Percentiles rank a stretch among this genome's conserved stretches.
Conservation (phyloP, 2,329 filamentous ascomycete species). For the Beauveria sp. region DNA sequence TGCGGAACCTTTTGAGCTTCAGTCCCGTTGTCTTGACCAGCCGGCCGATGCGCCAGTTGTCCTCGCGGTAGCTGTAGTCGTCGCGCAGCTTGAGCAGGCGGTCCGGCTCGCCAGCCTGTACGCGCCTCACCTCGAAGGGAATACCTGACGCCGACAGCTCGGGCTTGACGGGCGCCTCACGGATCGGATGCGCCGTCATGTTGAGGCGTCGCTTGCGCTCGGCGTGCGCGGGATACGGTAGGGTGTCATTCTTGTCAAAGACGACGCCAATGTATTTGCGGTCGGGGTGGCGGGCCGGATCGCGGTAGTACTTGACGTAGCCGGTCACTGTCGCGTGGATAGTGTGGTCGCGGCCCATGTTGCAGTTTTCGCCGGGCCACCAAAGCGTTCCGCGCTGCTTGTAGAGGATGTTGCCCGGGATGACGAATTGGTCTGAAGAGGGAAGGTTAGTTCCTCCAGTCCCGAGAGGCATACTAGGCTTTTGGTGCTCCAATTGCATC, state of each 20-base stretch:
- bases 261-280: slow-evolving; percentile 92
- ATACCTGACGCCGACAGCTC: slow-evolving; percentile 43
- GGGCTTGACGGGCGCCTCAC: slow-evolving; percentile 27
- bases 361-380: slow-evolving; percentile 92
- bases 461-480: too few relatives aligned
- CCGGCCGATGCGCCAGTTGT: slow-evolving; percentile 51
- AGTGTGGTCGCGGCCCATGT: slow-evolving; percentile 92
- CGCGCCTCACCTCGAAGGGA: slow-evolving; percentile 37
- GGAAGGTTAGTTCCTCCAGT: background rate
- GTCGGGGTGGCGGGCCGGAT: slow-evolving; percentile 73
- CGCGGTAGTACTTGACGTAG: slow-evolving; percentile 95
- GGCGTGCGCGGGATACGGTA: slow-evolving; percentile 70
- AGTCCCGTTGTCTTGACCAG: slow-evolving; percentile 44
- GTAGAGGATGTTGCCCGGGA: slow-evolving; percentile 96
- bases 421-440: slow-evolving; percentile 75
- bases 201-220: slow-evolving; percentile 68
- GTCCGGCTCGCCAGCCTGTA: slow-evolving; percentile 33
- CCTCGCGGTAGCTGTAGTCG: slow-evolving; percentile 53
- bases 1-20: slow-evolving; percentile 41
- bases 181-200: slow-evolving; percentile 52
- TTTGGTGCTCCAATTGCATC: background rate
- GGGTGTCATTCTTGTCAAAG: slow-evolving; percentile 70
- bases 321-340: slow-evolving; percentile 80
- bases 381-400: slow-evolving; percentile 90
- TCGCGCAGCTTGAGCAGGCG: slow-evolving; percentile 42